A percentile compares a stretch with the other conserved stretches of the same genome.
Conservation (phyloP, 139 green algal species). For the Coelastrella sp. region DNA sequence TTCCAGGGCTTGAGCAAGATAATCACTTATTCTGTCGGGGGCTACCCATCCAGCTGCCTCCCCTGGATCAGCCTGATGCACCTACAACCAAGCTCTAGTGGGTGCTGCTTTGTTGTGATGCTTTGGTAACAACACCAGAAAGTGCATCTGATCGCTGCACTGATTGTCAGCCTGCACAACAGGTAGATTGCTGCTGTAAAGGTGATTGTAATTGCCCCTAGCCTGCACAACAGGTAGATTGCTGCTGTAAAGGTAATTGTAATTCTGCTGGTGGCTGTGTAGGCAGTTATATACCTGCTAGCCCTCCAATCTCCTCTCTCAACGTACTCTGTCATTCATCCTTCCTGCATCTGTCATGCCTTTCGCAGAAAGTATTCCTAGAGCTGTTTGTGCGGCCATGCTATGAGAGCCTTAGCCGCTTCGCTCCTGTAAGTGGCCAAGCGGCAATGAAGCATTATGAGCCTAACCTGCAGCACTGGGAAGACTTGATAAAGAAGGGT, state of each 20-base stretch:
- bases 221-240: no score
- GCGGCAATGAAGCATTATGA: conserved; percentile 18
- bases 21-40: no score
- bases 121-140: background rate
- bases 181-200: no score
- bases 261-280: background rate
- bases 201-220: background rate
- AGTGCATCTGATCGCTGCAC: no score
- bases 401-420: conserved; percentile 5
- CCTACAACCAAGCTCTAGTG: background rate
- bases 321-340: background rate
- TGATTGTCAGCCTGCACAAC: no score
- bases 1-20: no score
- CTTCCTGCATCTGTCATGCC: background rate
- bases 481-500: conserved; percentile 19
- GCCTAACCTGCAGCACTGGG: conserved; percentile 27
- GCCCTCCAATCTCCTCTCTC: background rate
- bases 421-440: conserved; percentile 14
- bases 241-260: no score
- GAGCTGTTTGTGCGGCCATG: conserved; percentile 48
- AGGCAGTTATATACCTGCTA: background rate
- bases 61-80: no score
- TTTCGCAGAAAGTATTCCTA: conserved; percentile 35
- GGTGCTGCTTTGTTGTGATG: background rate
- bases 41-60: no score